Percentiles rank a stretch among this genome's conserved stretches.
Conservation (phyloP, 768 basidiomycete genomes). For the Calocera viscosa region DNA sequence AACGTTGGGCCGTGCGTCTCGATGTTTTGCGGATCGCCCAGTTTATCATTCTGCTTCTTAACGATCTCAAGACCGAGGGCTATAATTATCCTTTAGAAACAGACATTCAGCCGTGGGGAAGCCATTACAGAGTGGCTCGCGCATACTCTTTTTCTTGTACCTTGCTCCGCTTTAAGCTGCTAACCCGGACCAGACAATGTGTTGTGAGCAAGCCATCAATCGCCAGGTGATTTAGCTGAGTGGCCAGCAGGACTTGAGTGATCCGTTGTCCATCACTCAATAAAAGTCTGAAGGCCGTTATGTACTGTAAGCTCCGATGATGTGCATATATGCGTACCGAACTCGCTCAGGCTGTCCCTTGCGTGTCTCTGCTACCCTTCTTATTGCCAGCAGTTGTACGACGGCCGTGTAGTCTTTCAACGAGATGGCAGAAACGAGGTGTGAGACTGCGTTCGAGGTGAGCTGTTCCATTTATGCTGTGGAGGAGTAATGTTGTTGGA, state of each 20-base stretch:
- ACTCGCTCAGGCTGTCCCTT: not conserved
- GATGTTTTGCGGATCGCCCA: constrained; percentile 10
- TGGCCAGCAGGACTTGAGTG: constrained; percentile 33
- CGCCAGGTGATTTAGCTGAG: no score
- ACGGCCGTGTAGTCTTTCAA: constrained; percentile 11
- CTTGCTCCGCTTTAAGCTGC: no score
- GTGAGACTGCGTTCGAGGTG: not conserved
- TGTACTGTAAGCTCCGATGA: not conserved
- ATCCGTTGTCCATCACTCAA: constrained; percentile 28
- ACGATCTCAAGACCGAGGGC: constrained; percentile 1
- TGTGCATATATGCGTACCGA: not conserved
- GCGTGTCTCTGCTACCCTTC: constrained; percentile 22
- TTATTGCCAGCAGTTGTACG: not conserved
- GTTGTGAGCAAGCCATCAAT: no score
- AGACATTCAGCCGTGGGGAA: not conserved
- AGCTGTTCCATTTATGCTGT: not conserved
- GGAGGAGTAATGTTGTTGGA: no score
- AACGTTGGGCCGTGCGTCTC: constrained; percentile 9
- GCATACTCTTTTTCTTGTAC: not conserved
- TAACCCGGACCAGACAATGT: no score
- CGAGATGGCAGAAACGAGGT: not conserved
- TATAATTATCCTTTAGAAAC: not conserved
- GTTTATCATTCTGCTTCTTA: constrained; percentile 4
- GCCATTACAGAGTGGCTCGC: no score
- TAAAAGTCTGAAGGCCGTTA: not conserved